These are phyloP conservation scores for Inga laurina DNA, from an alignment of 306 rosid genomes.

Conservation along the genomic window DNA sequence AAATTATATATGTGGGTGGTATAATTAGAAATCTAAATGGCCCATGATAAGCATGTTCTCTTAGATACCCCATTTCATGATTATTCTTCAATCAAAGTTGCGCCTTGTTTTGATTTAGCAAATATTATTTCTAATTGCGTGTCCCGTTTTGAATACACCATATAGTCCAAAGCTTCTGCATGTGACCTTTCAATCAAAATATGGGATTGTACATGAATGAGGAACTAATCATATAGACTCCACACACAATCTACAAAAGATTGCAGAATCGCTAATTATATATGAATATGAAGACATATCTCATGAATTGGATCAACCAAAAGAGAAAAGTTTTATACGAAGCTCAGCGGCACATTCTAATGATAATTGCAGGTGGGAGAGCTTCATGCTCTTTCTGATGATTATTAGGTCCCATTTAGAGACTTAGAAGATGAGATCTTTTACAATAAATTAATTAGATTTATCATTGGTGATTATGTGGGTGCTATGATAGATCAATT, in stretches of 20 bases:
- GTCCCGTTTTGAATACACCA: constrained; percentile 35
- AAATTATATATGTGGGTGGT: constrained; percentile 47
- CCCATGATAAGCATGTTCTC: constrained; percentile 65
- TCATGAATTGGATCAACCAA: constrained; percentile 31
- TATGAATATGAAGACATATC: constrained; percentile 1
- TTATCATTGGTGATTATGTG: constrained; percentile 47
- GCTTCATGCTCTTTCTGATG: constrained; percentile 48
- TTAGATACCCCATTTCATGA: constrained; percentile 57
- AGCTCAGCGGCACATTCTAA: constrained; percentile 46
- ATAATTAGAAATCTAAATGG: constrained; percentile 51
- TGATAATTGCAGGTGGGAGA: constrained; percentile 54
- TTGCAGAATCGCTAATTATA: constrained; percentile 24
- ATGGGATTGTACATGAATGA: constrained; percentile 55
- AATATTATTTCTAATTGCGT: constrained; percentile 27
- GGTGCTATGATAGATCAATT: constrained; percentile 38
- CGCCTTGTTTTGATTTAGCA: constrained; percentile 36
- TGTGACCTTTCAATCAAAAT: constrained; percentile 49
- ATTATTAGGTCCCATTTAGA: constrained; percentile 34
- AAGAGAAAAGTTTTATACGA: constrained; percentile 27
- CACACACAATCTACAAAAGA: constrained; percentile 44
- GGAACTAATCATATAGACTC: constrained; percentile 42
- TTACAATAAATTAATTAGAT: constrained; percentile 38
- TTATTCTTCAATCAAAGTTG: constrained; percentile 54
- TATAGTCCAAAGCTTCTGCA: constrained; percentile 58
- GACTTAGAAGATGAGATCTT: constrained; percentile 33